Percentiles rank a stretch among this genome's conserved stretches.
Conservation (phyloP, 2,329 filamentous ascomycete species). For the Penicillium aurantiogriseum region DNA sequence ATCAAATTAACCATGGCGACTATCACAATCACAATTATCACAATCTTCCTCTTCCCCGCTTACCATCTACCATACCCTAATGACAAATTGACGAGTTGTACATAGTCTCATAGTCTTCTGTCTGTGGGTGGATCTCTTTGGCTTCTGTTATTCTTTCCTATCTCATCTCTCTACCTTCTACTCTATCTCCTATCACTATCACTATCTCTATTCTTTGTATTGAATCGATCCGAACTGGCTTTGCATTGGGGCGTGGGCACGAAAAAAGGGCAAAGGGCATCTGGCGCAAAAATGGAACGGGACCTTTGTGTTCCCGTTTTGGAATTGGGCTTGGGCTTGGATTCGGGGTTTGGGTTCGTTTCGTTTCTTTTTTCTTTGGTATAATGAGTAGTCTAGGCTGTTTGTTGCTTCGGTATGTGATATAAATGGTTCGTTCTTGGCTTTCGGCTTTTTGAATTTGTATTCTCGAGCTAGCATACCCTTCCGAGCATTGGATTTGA, state of each 20-base stretch:
- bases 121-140: neutral
- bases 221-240: neutral
- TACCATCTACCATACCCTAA: neutral
- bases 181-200: neutral
- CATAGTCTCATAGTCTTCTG: neutral
- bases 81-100: slow-evolving; percentile 6
- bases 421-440: neutral
- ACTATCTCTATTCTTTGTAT: neutral
- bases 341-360: neutral
- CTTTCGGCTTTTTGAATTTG: neutral
- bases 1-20: neutral
- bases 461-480: neutral
- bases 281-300: slow-evolving; percentile 1
- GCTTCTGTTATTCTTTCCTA: neutral
- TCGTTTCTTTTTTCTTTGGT: neutral
- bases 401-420: neutral
- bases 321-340: neutral
- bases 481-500: neutral
- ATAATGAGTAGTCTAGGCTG: neutral
- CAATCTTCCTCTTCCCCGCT: neutral
- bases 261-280: neutral
- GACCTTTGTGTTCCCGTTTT: neutral
- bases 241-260: slow-evolving; percentile 1
- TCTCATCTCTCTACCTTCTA: neutral
- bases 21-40: neutral